Conservation (phyloP, 192 early-diverging fungal species). For the Cladochytrium replicatum region DNA sequence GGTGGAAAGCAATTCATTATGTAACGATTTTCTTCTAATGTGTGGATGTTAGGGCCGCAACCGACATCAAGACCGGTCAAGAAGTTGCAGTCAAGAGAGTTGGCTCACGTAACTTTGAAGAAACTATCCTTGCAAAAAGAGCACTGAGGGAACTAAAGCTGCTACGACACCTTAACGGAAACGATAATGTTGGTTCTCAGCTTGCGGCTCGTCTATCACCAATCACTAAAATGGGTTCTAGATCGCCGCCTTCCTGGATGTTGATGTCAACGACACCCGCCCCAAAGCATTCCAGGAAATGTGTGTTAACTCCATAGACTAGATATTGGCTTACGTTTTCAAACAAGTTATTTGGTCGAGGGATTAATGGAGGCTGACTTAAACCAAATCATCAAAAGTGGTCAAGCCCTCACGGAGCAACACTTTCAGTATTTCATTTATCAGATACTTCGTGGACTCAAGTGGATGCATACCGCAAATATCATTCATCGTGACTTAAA, state of each 20-base stretch:
- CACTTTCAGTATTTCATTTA: conserved; percentile 99
- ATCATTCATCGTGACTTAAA: conserved; percentile 97
- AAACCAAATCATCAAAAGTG: conserved; percentile 89
- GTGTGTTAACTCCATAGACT: no score
- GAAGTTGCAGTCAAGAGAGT: not conserved
- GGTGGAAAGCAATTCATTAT: not conserved
- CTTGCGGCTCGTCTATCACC: no score
- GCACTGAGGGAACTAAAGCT: not conserved
- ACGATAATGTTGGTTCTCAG: not conserved
- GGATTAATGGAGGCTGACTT: conserved; percentile 99
- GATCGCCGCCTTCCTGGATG: conserved; percentile 88
- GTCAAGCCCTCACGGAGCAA: conserved; percentile 85
- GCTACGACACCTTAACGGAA: not conserved
- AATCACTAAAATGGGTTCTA: no score
- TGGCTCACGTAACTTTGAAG: not conserved
- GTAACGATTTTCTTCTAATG: not conserved
- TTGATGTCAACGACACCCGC: conserved; percentile 66
- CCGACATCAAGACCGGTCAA: not conserved
- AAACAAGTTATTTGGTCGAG: conserved; percentile 71
- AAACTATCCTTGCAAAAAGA: not conserved
- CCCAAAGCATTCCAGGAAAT: conserved; percentile 84
- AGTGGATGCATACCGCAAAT: conserved; percentile 97
- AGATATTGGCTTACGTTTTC: no score
- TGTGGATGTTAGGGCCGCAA: not conserved
- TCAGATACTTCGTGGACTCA: conserved; percentile 91